Base-by-base conservation (phyloP, 768 basidiomycete species). In the Collybia nuda region DNA sequence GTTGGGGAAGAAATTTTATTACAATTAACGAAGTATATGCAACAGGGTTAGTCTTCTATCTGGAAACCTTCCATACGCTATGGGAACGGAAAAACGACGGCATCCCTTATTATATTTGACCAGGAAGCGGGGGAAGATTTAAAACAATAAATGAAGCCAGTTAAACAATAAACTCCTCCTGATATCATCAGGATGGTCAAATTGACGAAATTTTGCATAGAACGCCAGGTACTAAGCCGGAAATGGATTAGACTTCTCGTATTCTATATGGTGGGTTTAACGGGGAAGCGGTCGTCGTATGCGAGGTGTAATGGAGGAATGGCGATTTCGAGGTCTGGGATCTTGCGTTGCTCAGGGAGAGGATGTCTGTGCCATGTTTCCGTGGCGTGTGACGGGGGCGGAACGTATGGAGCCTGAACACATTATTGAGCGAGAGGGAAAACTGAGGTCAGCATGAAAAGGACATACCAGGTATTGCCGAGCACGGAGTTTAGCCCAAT, bases 401-500 rank as follows among this genome's bases (percentile, higher is more conserved):
- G 77, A 29, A 75, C 49, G 59, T 67, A 68, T 7, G 80, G 78
- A 26, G 78, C 73, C 79, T 81, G 56, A 15, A 15, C 19, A 41
- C 4, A 47, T 53, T 39, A 40, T 44, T 50, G 32, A 53, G 35
- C 23, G 49, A 32, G 19, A 15, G n/a, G 24, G 21, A 23, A 47
- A 28, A 9, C 19, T 22, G 18, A 36, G 40, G 41, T n/a, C 6
- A 26, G 45, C 17, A 38, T 28, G 15, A 53, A 39, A 15, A 29
- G 40, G 14, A 66, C 80, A 40, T 59, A 83, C 82, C 24, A 75
- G 51, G 46, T 80, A 79, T 28, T 66, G 61, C 36, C 75, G 69
- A 0, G 61, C 57, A 9, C 67, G 55, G 65, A 83, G 71, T 57
- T 70, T 72, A 17, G 59, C 59, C 82, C 80, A 83, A 48, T 77